Conservation (phyloP, 768 basidiomycete genomes). For the Xerocomus spinulosus region DNA sequence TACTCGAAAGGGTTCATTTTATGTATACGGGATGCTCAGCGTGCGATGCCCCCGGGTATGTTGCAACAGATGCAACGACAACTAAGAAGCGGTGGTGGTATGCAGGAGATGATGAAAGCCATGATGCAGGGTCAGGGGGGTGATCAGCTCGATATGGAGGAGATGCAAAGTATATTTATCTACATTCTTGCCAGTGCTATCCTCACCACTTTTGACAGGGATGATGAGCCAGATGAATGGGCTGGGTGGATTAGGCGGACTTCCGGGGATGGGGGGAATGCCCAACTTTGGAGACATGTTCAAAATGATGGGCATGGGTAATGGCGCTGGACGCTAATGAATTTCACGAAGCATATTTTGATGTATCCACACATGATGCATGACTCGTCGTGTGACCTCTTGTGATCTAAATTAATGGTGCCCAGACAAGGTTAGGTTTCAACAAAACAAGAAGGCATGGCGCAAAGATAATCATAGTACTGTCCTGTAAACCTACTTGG, state of each 20-base stretch:
- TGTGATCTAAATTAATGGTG: constrained; percentile 15
- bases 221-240: constrained; percentile 83
- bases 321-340: constrained; percentile 33
- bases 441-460: constrained; percentile 5
- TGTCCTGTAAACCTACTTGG: constrained; percentile 19
- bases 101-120: constrained; percentile 97
- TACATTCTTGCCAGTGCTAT: not conserved
- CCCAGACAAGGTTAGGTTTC: constrained; percentile 29
- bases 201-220: constrained; percentile 39
- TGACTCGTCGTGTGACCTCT: constrained; percentile 13
- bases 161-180: constrained; percentile 74
- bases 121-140: constrained; percentile 96
- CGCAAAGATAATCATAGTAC: constrained; percentile 14
- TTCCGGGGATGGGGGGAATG: constrained; percentile 54
- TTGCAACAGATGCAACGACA: constrained; percentile 89
- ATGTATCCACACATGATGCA: constrained; percentile 17
- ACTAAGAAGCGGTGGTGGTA: constrained; percentile 74
- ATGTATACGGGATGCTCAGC: constrained; percentile 41
- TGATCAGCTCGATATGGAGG: constrained; percentile 88
- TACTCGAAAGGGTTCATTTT: constrained; percentile 1
- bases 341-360: constrained; percentile 8
- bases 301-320: constrained; percentile 86
- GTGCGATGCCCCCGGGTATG: constrained; percentile 93
- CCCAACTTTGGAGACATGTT: constrained; percentile 74
- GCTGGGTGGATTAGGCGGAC: constrained; percentile 47